Evolutionary conservation across 805 yeast genomes (phyloP), one percentile per base, ranked within the genome.

Genomic region (Teunomyces tritomae): DNA sequence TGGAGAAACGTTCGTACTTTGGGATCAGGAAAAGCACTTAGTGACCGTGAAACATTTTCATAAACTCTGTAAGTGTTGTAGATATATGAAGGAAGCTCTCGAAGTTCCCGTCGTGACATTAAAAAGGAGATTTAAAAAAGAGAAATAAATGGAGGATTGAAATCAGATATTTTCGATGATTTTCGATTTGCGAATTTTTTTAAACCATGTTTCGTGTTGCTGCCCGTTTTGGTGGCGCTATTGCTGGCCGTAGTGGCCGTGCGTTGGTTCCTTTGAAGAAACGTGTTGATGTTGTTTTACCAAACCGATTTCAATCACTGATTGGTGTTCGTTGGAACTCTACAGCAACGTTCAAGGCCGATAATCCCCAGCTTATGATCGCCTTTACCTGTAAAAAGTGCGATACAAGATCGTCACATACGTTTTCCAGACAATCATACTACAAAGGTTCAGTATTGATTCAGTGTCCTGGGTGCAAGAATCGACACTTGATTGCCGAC

Each of bases 321-420:
- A 11, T 11, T 28, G 30, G 5, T 14, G 36, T 13, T 7, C 33
- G 43, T 3, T 28, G 10, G 24, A 28, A 28, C 27, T 20, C 27
- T 13, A 37, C 28, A 9, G 43, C 32, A 4, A 39, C 46, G 20
- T 45, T 80, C 50, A 82, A 85, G 57, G 77, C 79, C 16, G 94
- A 87, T 45, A 82, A 85, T 51, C 96, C 96, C 2, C 81, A 84
- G 64, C 72, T 88, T 52, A 85, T 89, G 85, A 78, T 92, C 17
- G 92, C 96, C 0, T 91, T 92, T 69, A 92, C 97, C 0, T 92
- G 98, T 68, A 92, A 90, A 63, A 81, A 82, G 54, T 92, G 98
- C 67, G 77, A 81, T 40, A 80, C 86, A 2, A 73, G 97, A 47
- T 89, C 97, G 0, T 82, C 90, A 3, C 98, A 92, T 61, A 78